Evolutionary conservation across 306 rosid genomes (phyloP), one percentile per base, ranked within the genome.

Genomic region (Cicer yamashitae): DNA sequence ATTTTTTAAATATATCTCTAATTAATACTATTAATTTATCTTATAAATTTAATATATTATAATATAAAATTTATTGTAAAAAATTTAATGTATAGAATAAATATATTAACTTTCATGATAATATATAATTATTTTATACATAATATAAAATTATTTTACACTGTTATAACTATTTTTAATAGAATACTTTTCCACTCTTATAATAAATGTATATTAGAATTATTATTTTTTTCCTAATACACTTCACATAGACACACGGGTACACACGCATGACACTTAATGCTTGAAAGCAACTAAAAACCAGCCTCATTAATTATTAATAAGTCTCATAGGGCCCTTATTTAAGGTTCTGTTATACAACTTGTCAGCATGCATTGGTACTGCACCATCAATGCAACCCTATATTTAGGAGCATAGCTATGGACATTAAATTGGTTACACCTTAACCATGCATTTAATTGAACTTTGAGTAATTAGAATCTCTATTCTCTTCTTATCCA

Each of bases 221-320:
- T 7, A 6, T 6, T 8, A 6, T 6, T 8, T 7, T 40, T 41
- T 58, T 39, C 38, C 30, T 13, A 0, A 6, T 13, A 10, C 9
- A n/a, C 6, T 18, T 6, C 18, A 20, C 64, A 37, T 17, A 48
- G 20, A 50, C 52, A 14, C 79, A 80, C 66, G 43, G 67, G 52
- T 70, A 47, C 60, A 68, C 70, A 25, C 57, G 54, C 73, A 46
- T 71, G 44, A 40, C 17, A 56, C 57, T 75, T 37, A 81, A 85
- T 77, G 87, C 67, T 58, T 69, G 88, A 87, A 78, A 82, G 83
- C 87, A 89, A 85, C 84, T 43, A 58, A 59, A 80, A 82, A 82
- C 86, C 14, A 66, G 76, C 69, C 78, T 51, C 88, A 81, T 82
- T 84, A 30, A 86, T 64, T 70, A 74, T 73, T 88, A 57, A 84